Evolutionary conservation across 192 early-diverging fungal genomes (phyloP).

Genomic region (Lunasporangiospora selenospora): DNA sequence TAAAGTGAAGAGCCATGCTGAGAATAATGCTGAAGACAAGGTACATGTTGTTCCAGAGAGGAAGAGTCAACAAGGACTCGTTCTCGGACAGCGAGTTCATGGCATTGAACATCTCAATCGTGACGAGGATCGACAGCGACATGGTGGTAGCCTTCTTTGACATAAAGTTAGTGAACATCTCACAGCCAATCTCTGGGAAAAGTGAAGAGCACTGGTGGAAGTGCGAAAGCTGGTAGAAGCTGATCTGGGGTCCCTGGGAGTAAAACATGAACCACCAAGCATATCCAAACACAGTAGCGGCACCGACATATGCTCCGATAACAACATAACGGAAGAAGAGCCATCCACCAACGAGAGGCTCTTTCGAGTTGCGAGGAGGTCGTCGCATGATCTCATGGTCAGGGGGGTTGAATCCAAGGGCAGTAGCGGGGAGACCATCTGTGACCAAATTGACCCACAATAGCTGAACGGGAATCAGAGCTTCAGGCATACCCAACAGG

Average conservation of each 20-base stretch:
- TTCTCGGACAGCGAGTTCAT: slow-evolving; percentile 98
- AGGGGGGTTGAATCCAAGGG: slow-evolving; percentile 97
- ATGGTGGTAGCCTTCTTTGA: slow-evolving; percentile 92
- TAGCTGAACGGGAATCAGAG: slow-evolving; percentile 96
- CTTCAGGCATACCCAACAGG: slow-evolving; percentile 95
- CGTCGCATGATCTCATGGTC: slow-evolving; percentile 96
- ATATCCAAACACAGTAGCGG: slow-evolving; percentile 95
- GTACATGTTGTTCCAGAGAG: slow-evolving; percentile 92
- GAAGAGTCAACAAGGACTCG: slow-evolving; percentile 89
- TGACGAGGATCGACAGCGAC: slow-evolving; percentile 93
- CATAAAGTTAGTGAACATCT: slow-evolving; percentile 84
- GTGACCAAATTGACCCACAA: slow-evolving; percentile 99
- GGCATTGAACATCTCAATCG: slow-evolving; percentile 99
- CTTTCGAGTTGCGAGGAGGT: slow-evolving; percentile 82
- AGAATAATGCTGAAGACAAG: slow-evolving; percentile 83
- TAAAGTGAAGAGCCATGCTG: slow-evolving; percentile 93
- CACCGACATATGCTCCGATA: slow-evolving; percentile 91
- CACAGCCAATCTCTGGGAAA: slow-evolving; percentile 94
- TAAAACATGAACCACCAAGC: slow-evolving; percentile 99
- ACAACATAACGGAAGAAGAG: slow-evolving; percentile 95
- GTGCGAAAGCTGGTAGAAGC: slow-evolving; percentile 88
- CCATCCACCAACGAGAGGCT: slow-evolving; percentile 94
- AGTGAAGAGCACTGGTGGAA: slow-evolving; percentile 90
- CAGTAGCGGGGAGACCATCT: slow-evolving; percentile 96
- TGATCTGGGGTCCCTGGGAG: slow-evolving; percentile 84